phyloP scores from a whole-genome alignment of 1,139 yeast species.

The Pneumocystis jirovecii region DNA sequence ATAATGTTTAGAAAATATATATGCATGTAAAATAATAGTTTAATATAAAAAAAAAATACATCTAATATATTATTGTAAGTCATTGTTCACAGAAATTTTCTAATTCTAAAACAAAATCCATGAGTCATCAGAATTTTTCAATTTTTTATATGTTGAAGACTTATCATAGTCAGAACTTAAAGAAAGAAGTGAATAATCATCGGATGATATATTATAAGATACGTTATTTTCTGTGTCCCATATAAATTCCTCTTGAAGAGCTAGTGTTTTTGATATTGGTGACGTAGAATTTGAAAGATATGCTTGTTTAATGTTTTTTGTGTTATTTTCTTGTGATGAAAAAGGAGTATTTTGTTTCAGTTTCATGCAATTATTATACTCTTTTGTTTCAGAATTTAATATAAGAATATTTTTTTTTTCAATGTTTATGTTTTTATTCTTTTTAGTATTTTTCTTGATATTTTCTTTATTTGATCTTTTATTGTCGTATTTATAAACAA shows the following conservation, averaged over 20 bases:
- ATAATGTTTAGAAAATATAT: neutral
- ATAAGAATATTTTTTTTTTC: neutral
- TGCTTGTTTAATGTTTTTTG: neutral
- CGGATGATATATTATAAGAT: neutral
- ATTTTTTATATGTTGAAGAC: neutral
- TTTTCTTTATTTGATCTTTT: neutral
- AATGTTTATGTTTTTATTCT: neutral
- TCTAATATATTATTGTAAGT: no score
- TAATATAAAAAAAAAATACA: neutral
- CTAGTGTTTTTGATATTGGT: neutral
- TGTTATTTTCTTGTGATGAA: neutral
- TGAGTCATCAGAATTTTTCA: neutral
- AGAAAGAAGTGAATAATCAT: neutral
- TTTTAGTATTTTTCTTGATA: neutral
- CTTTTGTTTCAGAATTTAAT: neutral
- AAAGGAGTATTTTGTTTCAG: neutral
- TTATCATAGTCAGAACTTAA: neutral
- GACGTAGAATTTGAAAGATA: neutral
- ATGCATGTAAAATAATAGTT: neutral
- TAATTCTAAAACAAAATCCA: neutral
- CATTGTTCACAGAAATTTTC: neutral
- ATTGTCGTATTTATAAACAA: neutral
- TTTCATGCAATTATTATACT: neutral
- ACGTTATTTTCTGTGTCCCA: neutral
- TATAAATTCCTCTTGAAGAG: neutral